phyloP scores from a whole-genome alignment of 1,284 basidiomycete genomes.

The Polyporus tsugae region DNA sequence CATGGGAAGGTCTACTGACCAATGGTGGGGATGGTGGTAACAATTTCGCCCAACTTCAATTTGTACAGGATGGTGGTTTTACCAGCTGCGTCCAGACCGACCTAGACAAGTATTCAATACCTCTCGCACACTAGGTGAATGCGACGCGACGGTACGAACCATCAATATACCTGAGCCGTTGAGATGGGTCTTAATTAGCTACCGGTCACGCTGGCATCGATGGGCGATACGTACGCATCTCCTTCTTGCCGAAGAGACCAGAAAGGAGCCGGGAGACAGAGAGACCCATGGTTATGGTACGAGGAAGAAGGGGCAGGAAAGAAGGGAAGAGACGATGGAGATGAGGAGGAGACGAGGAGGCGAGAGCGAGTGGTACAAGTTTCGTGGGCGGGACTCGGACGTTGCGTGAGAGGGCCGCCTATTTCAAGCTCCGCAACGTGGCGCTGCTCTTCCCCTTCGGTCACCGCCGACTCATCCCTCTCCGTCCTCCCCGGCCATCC shows the following conservation, averaged over 20 bases:
- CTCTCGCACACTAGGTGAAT: background rate
- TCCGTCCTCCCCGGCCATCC: background rate
- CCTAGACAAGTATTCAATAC: slow-evolving; percentile 53
- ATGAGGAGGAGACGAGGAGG: slow-evolving; percentile 33
- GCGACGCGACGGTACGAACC: slow-evolving; percentile 51
- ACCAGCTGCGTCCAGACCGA: slow-evolving; percentile 97
- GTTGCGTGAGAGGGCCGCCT: slow-evolving; percentile 35
- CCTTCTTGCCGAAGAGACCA: slow-evolving; percentile 97
- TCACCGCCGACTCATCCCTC: slow-evolving; percentile 9
- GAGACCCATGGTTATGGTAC: slow-evolving; percentile 76
- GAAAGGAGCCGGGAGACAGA: slow-evolving; percentile 84
- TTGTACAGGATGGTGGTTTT: slow-evolving; percentile 99
- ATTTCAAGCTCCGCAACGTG: slow-evolving; percentile 41
- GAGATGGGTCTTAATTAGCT: slow-evolving; percentile 27
- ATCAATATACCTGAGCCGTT: slow-evolving; percentile 72
- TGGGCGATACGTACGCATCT: slow-evolving; percentile 86
- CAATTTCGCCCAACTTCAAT: slow-evolving; percentile 98
- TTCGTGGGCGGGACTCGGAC: slow-evolving; percentile 27
- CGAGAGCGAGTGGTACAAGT: slow-evolving; percentile 30
- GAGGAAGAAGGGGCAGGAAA: slow-evolving; percentile 28
- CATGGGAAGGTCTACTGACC: slow-evolving; percentile 62
- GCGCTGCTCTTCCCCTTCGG: slow-evolving; percentile 30
- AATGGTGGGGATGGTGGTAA: slow-evolving; percentile 99
- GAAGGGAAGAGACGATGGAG: slow-evolving; percentile 31
- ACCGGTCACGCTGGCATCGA: slow-evolving; percentile 37